Evolutionary conservation across 1,284 basidiomycete genomes (phyloP), one percentile per base, ranked within the genome.

Genomic region (Ustilago cynodontis): DNA sequence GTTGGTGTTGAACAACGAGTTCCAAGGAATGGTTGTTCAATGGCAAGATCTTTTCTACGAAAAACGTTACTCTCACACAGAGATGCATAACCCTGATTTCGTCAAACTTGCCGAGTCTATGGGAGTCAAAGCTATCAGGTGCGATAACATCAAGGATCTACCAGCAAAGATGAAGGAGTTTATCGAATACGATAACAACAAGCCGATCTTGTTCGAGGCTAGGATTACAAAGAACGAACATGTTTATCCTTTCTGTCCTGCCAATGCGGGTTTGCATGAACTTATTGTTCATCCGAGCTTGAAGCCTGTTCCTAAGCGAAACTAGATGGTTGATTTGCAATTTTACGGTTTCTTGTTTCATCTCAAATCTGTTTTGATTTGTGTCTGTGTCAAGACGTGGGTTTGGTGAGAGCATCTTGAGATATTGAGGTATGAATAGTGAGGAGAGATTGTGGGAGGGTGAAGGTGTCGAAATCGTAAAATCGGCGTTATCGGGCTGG

Each of bases 11-110:
- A 87, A 87, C 81, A 86, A 86, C 70, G 78, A 82, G 56, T 84
- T 80, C 67, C 82, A 83, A 59, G 96, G 96, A 63, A 98, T 99
- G 96, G 96, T 98, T 20, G 88, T 94, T 58, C 96, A 99, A 88
- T 98, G 96, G 96, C 96, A 98, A 92, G 81, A 98, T 86, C 90
- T 98, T 16, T 98, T 98, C 90, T 98, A 98, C 87, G 93, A 95
- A 71, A 90, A 91, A 52, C 91, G 96, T 39, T 96, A 98, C 88
- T 94, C 95, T 31, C 94, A 98, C 88, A 97, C 95, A 7, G 88
- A 89, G 71, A 98, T 98, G 95, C 90, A 88, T 63, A 98, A 98
- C 88, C 95, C 96, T 16, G 92, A 98, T 88, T 98, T 98, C 87
- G 90, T 94, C 82, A 89, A 90, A 80, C 91, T 99, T 49, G 94